phyloP scores from a whole-genome alignment of 2,329 filamentous ascomycete genomes.

The Pseudogymnoascus sp. region DNA sequence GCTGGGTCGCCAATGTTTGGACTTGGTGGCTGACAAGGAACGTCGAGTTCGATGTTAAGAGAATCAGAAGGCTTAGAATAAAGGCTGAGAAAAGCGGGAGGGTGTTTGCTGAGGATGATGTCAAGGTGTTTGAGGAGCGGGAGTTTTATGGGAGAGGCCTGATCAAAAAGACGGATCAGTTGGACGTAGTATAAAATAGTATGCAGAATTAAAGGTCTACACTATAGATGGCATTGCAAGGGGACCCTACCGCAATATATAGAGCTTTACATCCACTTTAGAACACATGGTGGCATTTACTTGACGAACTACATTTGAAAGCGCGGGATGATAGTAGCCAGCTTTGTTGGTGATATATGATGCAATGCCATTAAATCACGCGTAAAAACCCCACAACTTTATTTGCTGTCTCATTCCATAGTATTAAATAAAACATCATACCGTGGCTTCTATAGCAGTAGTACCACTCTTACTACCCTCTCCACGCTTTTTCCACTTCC shows the following conservation, averaged over 20 bases:
- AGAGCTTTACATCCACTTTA: neutral
- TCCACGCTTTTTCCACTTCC: neutral
- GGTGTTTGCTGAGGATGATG: constrained; percentile 25
- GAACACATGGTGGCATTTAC: neutral
- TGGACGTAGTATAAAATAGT: neutral
- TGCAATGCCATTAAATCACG: neutral
- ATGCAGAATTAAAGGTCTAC: neutral
- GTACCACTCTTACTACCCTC: neutral
- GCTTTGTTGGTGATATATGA: neutral
- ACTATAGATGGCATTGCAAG: neutral
- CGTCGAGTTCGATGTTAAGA: constrained; percentile 32
- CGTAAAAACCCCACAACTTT: neutral
- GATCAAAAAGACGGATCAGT: neutral
- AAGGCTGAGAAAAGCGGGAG: constrained; percentile 23
- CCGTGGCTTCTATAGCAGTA: neutral
- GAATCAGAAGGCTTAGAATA: constrained; percentile 24
- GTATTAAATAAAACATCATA: neutral
- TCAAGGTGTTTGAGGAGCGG: constrained; percentile 21
- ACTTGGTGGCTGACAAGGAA: constrained; percentile 35
- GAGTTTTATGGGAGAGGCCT: constrained; percentile 15
- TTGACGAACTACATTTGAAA: neutral
- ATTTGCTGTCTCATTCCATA: neutral
- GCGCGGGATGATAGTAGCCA: neutral
- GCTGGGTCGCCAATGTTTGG: constrained; percentile 31
- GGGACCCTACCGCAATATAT: neutral